Percentiles rank a stretch among this genome's conserved stretches.
Conservation (phyloP, 2,329 filamentous ascomycete species). For the Colletotrichum destructivum region DNA sequence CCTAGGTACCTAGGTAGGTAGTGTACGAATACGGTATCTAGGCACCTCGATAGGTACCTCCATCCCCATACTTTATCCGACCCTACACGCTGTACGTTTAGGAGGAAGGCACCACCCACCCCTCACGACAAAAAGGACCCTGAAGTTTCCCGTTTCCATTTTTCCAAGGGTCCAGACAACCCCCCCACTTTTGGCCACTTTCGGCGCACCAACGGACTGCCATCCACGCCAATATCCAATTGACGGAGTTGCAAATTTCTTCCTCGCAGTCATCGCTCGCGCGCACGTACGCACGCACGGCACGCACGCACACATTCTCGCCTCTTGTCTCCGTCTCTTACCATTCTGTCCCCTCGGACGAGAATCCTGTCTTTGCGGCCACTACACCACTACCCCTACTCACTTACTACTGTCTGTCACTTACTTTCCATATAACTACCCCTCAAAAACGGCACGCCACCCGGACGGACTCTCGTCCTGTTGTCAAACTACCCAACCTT, state of each 20-base stretch:
- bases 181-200: conserved; percentile 33
- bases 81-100: too few species aligned
- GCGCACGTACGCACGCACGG: too few species aligned
- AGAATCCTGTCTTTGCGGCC: conserved; percentile 3
- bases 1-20: too few species aligned
- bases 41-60: too few species aligned
- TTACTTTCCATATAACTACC: conserved; percentile 6
- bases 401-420: too few species aligned
- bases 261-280: not conserved
- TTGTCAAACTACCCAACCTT: not conserved
- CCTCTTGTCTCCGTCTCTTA: too few species aligned
- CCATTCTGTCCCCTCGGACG: not conserved
- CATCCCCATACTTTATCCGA: too few species aligned
- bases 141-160: conserved; percentile 37
- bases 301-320: too few species aligned
- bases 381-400: not conserved
- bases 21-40: too few species aligned
- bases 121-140: conserved; percentile 38
- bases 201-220: conserved; percentile 32
- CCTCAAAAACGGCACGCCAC: conserved; percentile 29
- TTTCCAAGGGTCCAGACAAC: conserved; percentile 39
- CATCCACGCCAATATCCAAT: conserved; percentile 39
- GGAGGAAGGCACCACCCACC: conserved; percentile 13
- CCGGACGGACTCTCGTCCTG: conserved; percentile 6
- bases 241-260: conserved; percentile 40